A percentile compares a stretch with the other conserved stretches of the same genome.
Evolutionary conservation across 2,329 filamentous ascomycete genomes (phyloP).

Genomic region (Hymenoscyphus infarciens): DNA sequence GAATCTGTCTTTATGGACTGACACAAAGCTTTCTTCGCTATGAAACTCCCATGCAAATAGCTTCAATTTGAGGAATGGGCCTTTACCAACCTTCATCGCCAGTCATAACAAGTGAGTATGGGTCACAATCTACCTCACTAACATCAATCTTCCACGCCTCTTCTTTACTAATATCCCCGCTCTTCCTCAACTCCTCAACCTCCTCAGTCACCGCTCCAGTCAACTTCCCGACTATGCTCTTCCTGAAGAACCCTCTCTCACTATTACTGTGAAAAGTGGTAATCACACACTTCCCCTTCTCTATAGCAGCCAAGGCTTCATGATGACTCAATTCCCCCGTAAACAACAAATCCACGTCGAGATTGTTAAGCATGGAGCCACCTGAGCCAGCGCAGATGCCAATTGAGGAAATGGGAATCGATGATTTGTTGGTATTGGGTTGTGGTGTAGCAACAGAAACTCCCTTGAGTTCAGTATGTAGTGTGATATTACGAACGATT

Average conservation of each 20-base stretch:
- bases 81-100: conserved; percentile 3
- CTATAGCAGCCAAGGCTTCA: conserved; percentile 80
- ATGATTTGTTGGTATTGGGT: conserved; percentile 18
- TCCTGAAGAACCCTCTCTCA: conserved; percentile 75
- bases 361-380: conserved; percentile 66
- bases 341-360: conserved; percentile 75
- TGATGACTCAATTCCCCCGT: conserved; percentile 95
- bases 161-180: conserved; percentile 30
- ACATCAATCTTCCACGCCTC: conserved; percentile 54
- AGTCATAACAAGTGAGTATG: conserved; percentile 67
- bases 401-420: conserved; percentile 57
- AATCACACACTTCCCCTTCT: conserved; percentile 78
- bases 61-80: not conserved
- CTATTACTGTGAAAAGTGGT: conserved; percentile 91
- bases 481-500: conserved; percentile 28
- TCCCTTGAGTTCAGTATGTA: conserved; percentile 18
- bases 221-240: conserved; percentile 59
- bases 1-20: not conserved
- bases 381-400: conserved; percentile 91
- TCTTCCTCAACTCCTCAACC: conserved; percentile 1
- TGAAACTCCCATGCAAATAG: not conserved
- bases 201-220: conserved; percentile 34
- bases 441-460: conserved; percentile 34
- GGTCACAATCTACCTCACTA: conserved; percentile 80
- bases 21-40: not conserved